Conservation (phyloP, 2,329 filamentous ascomycete genomes). For the Epichloe hybrida region DNA sequence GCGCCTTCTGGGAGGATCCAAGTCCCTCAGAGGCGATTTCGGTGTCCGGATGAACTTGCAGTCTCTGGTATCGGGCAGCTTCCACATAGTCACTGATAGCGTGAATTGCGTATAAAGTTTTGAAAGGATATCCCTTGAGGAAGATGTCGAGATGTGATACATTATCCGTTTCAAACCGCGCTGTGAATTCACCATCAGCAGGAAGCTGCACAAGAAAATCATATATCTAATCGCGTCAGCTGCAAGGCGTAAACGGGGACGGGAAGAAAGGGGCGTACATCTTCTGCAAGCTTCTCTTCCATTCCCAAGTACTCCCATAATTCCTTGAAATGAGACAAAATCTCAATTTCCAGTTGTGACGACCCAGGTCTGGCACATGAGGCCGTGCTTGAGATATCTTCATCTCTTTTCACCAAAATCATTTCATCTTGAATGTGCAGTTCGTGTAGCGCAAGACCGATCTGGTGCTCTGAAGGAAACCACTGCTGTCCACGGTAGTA, state of each 20-base stretch:
- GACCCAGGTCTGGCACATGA: slow-evolving; percentile 35
- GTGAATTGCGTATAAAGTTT: slow-evolving; percentile 58
- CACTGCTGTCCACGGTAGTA: slow-evolving; percentile 59
- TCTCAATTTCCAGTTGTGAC: slow-evolving; percentile 59
- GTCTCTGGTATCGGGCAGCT: slow-evolving; percentile 19
- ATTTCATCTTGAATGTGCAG: slow-evolving; percentile 51
- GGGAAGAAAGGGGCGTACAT: slow-evolving; percentile 33
- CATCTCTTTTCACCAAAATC: slow-evolving; percentile 50
- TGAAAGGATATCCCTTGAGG: slow-evolving; percentile 54
- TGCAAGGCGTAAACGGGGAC: slow-evolving; percentile 5
- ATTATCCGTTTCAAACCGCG: slow-evolving; percentile 39
- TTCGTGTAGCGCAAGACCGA: slow-evolving; percentile 52
- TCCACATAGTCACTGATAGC: slow-evolving; percentile 50
- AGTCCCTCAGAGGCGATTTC: background rate
- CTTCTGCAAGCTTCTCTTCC: slow-evolving; percentile 53
- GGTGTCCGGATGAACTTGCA: slow-evolving; percentile 14
- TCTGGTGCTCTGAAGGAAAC: slow-evolving; percentile 43
- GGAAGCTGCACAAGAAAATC: slow-evolving; percentile 58
- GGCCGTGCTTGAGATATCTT: slow-evolving; percentile 29
- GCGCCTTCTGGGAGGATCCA: slow-evolving; percentile 9
- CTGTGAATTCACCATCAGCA: slow-evolving; percentile 47
- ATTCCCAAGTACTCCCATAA: slow-evolving; percentile 70
- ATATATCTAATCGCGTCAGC: slow-evolving; percentile 39
- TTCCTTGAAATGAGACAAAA: slow-evolving; percentile 70
- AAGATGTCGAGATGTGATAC: slow-evolving; percentile 51